These are phyloP conservation scores for Spirogloea muscicola DNA, from an alignment of 139 green algal species.

Conservation along the genomic window DNA sequence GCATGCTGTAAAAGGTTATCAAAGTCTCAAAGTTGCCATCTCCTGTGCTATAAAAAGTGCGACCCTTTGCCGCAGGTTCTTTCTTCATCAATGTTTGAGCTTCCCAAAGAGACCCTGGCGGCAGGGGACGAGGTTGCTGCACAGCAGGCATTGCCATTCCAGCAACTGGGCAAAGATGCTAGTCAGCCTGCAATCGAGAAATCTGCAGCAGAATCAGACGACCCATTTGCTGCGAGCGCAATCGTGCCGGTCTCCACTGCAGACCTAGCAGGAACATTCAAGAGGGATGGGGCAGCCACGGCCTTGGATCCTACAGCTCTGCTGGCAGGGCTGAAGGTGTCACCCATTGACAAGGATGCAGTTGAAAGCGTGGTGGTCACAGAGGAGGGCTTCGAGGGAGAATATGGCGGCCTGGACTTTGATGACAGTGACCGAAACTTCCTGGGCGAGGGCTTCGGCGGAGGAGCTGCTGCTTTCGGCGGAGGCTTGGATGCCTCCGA, in stretches of 20 bases:
- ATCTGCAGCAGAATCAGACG: no score
- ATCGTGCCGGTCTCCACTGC: no score
- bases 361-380: not conserved
- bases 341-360: not conserved
- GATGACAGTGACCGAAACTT: slow-evolving; percentile 21
- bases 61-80: slow-evolving; percentile 9
- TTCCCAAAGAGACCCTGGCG: slow-evolving; percentile 20
- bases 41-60: not conserved
- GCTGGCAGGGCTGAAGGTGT: slow-evolving; percentile 6
- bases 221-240: no score
- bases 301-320: not conserved
- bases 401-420: slow-evolving; percentile 32
- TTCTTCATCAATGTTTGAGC: slow-evolving; percentile 23
- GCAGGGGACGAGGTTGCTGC: slow-evolving; percentile 21
- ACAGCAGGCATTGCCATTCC: no score
- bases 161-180: no score
- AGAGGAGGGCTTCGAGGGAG: slow-evolving; percentile 31
- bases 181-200: no score
- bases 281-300: not conserved
- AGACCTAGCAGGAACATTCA: no score
- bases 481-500: slow-evolving; percentile 31
- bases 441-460: slow-evolving; percentile 7
- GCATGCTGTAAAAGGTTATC: no score
- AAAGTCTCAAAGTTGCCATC: not conserved
- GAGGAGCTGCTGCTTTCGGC: slow-evolving; percentile 10